These are phyloP conservation scores for Breviolum minutum DNA, from an alignment of 73 alveolate species.

Conservation along the genomic window DNA sequence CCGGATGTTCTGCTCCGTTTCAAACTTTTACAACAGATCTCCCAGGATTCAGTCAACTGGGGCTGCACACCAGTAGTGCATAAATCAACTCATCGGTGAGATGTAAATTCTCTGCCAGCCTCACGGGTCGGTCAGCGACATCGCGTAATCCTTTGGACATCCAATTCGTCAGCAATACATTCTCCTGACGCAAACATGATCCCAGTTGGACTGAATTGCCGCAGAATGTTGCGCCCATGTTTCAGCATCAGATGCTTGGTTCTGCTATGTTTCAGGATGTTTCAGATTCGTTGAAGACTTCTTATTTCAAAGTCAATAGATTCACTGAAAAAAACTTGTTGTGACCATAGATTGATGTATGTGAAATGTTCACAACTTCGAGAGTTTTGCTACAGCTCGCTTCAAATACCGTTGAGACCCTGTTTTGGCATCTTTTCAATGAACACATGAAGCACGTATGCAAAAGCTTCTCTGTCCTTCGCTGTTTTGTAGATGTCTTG, in stretches of 20 bases:
- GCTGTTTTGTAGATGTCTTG: conserved; percentile 23
- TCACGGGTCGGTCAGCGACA: conserved; percentile 60
- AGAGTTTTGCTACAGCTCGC: no score
- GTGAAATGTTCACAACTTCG: no score
- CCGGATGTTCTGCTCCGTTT: no score
- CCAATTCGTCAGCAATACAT: conserved; percentile 29
- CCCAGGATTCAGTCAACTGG: neutral
- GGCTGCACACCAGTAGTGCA: neutral
- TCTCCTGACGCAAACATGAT: neutral
- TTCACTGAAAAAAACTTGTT: no score
- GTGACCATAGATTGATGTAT: no score
- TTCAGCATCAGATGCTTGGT: no score
- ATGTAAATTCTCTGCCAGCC: conserved; percentile 13
- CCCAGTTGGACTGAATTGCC: no score
- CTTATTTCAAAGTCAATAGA: no score
- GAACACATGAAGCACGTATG: neutral
- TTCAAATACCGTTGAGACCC: neutral
- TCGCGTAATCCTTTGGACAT: neutral
- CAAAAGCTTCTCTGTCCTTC: neutral
- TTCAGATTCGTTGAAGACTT: no score
- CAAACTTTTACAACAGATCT: no score
- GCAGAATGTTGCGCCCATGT: no score
- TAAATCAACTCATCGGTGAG: conserved; percentile 24
- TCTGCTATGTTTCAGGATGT: no score
- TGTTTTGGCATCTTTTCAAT: neutral